Evolutionary conservation across 352 stramenopile genomes (phyloP), one percentile per base, ranked within the genome.

Genomic region (Phytopythium montanum): DNA sequence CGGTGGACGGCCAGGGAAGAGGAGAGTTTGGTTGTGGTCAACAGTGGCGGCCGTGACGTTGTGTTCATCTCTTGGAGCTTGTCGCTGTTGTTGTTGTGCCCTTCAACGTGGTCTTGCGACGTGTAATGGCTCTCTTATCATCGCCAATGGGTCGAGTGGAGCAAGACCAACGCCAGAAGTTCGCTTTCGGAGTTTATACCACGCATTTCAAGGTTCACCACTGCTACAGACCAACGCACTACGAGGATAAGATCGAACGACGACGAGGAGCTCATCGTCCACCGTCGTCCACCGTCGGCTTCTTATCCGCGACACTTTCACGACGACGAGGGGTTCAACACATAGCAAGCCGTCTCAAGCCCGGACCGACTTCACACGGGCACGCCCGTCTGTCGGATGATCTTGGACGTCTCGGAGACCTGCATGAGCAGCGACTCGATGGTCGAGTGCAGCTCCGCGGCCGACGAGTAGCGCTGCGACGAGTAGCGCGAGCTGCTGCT

Each of bases 351-450:
- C 1, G 5, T 7, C 21, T 10, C 29, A 34, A 9, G 29, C 29
- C 29, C 23, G 36, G n/a, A n/a, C n/a, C 42, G 16, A 23, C 29
- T 7, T 63, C 75, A 81, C 33, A 81, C 69, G 31, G 62, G 64
- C 26, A 81, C 69, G 34, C 72, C 71, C 18, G 68, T 81, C 53
- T 79, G 61, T 25, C 70, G 76, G 58, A 82, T 68, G 62, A 77
- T 76, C 53, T 81, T 71, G 29, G 81, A 92, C 34, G 82, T 92
- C 57, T 85, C 73, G 12, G 79, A 86, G 13, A 75, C 74, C 51
- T 88, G 79, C 5, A 90, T 69, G 48, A 92, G 54, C 59, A 92
- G 68, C 45, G 79, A 89, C 59, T 90, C 79, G 52, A 92, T 89
- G 1, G 81, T 87, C 53, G 79, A 85, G 34, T 92, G 74, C 41